Conservation (phyloP, 1,284 basidiomycete species). For the Leccinum cinnamomeum region DNA sequence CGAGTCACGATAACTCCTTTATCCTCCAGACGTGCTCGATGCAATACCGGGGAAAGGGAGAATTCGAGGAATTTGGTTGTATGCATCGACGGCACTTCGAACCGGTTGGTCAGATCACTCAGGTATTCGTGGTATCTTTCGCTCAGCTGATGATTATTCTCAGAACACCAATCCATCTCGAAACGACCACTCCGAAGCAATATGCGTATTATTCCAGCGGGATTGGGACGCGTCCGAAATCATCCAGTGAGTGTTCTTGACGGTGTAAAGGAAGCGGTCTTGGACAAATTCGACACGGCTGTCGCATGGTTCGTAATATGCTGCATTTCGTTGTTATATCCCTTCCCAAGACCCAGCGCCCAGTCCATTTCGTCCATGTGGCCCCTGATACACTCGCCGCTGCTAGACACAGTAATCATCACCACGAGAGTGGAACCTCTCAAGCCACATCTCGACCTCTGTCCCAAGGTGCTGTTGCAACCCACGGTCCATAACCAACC, state of each 20-base stretch:
- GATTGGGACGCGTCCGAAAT: slow-evolving; percentile 37
- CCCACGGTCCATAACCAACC: no score
- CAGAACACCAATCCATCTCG: slow-evolving; percentile 28
- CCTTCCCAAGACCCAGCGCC: not conserved
- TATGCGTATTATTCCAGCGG: slow-evolving; percentile 40
- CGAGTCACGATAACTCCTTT: not conserved
- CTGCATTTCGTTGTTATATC: not conserved
- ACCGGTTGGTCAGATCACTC: slow-evolving; percentile 29
- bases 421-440: not conserved
- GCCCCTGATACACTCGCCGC: slow-evolving; percentile 6
- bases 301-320: slow-evolving; percentile 26
- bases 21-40: slow-evolving; percentile 9
- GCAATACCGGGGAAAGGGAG: slow-evolving; percentile 10
- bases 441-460: not conserved
- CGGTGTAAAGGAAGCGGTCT: slow-evolving; percentile 15
- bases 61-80: slow-evolving; percentile 29
- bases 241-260: slow-evolving; percentile 17
- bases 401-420: not conserved
- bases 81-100: not conserved
- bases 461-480: no score
- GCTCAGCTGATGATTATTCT: not conserved
- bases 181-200: slow-evolving; percentile 23
- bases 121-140: not conserved
- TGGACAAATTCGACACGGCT: slow-evolving; percentile 30
- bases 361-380: slow-evolving; percentile 10